Evolutionary conservation across 805 yeast genomes (phyloP).

Genomic region (Candida parachauliodes): DNA sequence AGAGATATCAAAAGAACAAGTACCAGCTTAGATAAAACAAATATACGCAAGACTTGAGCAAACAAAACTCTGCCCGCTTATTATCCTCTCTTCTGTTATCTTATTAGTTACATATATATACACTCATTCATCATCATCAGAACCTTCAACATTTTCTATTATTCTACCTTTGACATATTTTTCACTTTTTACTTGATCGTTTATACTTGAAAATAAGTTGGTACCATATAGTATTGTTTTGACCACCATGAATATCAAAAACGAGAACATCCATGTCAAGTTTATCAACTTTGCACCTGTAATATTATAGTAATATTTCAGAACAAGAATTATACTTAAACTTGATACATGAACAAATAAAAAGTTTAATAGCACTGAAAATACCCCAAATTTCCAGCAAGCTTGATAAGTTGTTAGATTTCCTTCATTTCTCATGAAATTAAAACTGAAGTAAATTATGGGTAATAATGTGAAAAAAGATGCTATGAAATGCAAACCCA

Average conservation of each 20-base stretch:
- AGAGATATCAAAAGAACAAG: neutral
- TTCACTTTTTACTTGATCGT: slow-evolving; percentile 53
- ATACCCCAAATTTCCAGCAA: slow-evolving; percentile 11
- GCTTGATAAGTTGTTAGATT: neutral
- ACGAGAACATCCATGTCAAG: slow-evolving; percentile 13
- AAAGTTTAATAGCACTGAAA: slow-evolving; percentile 13
- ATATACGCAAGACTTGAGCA: neutral
- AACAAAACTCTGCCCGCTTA: no score
- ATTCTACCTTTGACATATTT: slow-evolving; percentile 56
- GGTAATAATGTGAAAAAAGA: slow-evolving; percentile 21
- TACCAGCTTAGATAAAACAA: neutral
- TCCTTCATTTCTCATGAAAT: slow-evolving; percentile 2
- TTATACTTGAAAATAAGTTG: slow-evolving; percentile 18
- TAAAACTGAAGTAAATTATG: slow-evolving; percentile 9
- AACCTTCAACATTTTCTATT: slow-evolving; percentile 29
- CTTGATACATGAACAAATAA: slow-evolving; percentile 14
- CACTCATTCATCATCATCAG: neutral
- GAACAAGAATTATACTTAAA: neutral
- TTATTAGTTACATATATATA: no score
- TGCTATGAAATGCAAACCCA: slow-evolving; percentile 15
- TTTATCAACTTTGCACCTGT: neutral
- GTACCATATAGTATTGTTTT: slow-evolving; percentile 12
- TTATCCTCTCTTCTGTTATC: no score
- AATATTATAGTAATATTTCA: slow-evolving; percentile 1
- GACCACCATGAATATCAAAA: slow-evolving; percentile 10